Base-by-base conservation (phyloP, 106 monocot species). In the Phalaenopsis equestris region DNA sequence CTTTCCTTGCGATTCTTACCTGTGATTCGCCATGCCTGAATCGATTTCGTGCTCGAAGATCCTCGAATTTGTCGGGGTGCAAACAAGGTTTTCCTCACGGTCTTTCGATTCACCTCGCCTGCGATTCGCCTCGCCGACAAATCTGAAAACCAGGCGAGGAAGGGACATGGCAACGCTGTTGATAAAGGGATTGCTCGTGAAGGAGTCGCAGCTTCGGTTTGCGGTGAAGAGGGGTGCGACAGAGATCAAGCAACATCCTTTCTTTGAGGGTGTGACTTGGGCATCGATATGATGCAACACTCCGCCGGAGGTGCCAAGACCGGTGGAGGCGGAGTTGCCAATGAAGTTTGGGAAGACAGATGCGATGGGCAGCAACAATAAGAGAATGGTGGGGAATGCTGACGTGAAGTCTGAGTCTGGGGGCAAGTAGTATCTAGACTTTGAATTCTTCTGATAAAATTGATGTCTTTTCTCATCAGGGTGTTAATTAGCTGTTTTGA, bases 211-310 rank as follows among this genome's bases (percentile, higher is more conserved):
- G 46, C 82, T 77, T 19, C 23, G 82, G 64, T 41, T 82, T 10
- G 82, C 77, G 37, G 76, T 82, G 36, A 82, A 82, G 76, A 82
- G 82, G 43, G 82, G 82, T 11, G 82, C 82, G 0, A 82, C 82
- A 6, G 82, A 82, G 82, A 82, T 82, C 42, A 82, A 82, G 75
- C 82, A 82, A 39, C 82, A 82, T 48, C 82, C 82, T 0, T 82
- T 82, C 77, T 82, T 82, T 37, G 76, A 82, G 24, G 82, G 67
- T 3, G 82, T 82, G 48, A 82, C 77, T 19, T 82, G 76, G 82
- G 82, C 77, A 3, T 24, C 77, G 47, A 82, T 82, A 47, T 11
- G 82, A 24, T 82, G 82, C 67, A 82, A 77, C 39, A 82, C 82
- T 5, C 82, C 82, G 39, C 76, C 82, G 19, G 82, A 76, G 67